phyloP scores from a whole-genome alignment of 2,329 filamentous ascomycete species.

The Fusarium verrucosum region DNA sequence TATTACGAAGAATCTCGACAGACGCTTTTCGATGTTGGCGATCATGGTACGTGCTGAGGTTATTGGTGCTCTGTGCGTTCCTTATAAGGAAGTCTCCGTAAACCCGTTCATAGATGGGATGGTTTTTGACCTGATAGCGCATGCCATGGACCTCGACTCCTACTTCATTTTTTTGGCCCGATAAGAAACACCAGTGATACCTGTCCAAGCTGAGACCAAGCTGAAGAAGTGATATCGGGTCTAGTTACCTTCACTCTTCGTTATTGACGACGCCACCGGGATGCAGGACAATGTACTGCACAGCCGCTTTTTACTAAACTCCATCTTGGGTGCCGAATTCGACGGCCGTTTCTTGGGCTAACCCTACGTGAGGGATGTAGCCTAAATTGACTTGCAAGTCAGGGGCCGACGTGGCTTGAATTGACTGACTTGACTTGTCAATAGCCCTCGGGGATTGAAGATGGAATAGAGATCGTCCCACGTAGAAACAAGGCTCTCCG shows the following conservation, averaged over 20 bases:
- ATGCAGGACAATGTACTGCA: not conserved
- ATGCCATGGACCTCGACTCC: slow-evolving; percentile 26
- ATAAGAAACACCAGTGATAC: slow-evolving; percentile 48
- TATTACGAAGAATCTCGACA: slow-evolving; percentile 44
- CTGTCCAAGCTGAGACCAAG: not conserved
- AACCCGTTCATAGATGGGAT: slow-evolving; percentile 29
- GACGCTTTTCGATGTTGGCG: slow-evolving; percentile 49
- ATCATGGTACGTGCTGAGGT: slow-evolving; percentile 50
- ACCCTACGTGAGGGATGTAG: too few relatives aligned
- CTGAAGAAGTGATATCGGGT: not conserved
- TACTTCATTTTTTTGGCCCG: slow-evolving; percentile 44
- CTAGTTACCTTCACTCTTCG: not conserved
- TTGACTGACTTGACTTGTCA: too few relatives aligned
- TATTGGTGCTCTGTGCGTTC: slow-evolving; percentile 38
- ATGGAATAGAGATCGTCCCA: too few relatives aligned
- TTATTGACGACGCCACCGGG: not conserved
- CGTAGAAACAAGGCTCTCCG: not conserved
- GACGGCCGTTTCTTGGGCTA: too few relatives aligned
- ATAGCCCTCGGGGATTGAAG: too few relatives aligned
- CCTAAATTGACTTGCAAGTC: too few relatives aligned
- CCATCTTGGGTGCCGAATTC: too few relatives aligned
- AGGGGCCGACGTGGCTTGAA: too few relatives aligned
- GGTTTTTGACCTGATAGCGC: slow-evolving; percentile 49
- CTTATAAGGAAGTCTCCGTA: slow-evolving; percentile 40
- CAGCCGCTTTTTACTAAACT: too few relatives aligned